phyloP scores from a whole-genome alignment of 1,284 basidiomycete species.

The Porodaedalea pini region DNA sequence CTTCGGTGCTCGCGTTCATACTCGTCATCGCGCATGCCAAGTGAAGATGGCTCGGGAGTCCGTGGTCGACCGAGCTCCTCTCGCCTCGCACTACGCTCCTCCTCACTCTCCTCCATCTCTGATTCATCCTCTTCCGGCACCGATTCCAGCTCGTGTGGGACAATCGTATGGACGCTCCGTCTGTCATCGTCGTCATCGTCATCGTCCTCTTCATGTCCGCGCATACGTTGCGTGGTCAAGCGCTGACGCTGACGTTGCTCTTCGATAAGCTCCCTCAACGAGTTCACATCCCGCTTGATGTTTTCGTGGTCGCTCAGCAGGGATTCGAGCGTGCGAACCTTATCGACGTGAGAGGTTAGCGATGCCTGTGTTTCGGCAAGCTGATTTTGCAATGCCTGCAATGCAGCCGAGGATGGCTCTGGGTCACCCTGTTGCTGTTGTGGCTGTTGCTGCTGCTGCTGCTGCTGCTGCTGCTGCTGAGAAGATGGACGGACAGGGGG shows the following conservation, averaged over 20 bases:
- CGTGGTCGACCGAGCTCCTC: conserved; percentile 64
- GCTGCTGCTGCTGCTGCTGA: conserved; percentile 28
- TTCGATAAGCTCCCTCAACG: conserved; percentile 69
- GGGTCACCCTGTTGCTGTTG: conserved; percentile 23
- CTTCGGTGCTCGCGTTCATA: conserved; percentile 22
- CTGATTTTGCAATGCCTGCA: conserved; percentile 76
- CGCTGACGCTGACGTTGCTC: conserved; percentile 36
- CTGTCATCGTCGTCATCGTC: conserved; percentile 55
- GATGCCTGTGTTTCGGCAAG: conserved; percentile 83
- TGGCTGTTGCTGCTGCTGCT: conserved; percentile 31
- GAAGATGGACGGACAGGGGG: conserved; percentile 58
- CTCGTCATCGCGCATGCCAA: conserved; percentile 58
- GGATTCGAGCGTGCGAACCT: conserved; percentile 79
- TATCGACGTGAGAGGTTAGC: conserved; percentile 78
- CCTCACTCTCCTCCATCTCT: conserved; percentile 44
- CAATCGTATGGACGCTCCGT: conserved; percentile 60
- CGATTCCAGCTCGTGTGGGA: conserved; percentile 65
- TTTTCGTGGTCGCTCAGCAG: conserved; percentile 85
- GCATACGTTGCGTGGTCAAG: conserved; percentile 27
- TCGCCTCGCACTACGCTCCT: conserved; percentile 43
- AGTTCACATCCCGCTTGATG: conserved; percentile 78
- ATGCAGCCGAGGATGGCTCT: conserved; percentile 34
- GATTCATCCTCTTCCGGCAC: conserved; percentile 76
- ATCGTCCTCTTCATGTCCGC: conserved; percentile 29
- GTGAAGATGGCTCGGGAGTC: conserved; percentile 70